Base-by-base conservation (phyloP, 1,284 basidiomycete species). In the Trichosporon sp. region DNA sequence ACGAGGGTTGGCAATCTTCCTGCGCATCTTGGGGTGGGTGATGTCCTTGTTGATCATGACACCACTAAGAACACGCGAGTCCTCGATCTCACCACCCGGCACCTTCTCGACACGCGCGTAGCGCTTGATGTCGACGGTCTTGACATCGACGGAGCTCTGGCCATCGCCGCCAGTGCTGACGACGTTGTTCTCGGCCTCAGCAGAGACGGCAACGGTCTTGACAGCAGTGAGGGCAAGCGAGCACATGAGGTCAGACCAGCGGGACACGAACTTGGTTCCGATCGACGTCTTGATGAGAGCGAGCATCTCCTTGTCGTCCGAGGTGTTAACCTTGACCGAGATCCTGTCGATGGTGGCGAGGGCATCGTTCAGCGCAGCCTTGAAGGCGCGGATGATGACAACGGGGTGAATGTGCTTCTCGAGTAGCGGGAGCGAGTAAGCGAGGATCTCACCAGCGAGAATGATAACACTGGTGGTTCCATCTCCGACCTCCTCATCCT, bases 1-100 rank as follows among this genome's bases (percentile, higher is more conserved):
- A 23, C 95, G 83, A 5, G 95, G 96, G 73, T 93, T 92, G 70
- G 86, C 86, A 79, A 98, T 99, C 71, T 92, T 84, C 66, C 95
- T 82, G 65, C 95, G 85, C 95, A 98, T 99, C 76, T 92, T 90
- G 27, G 95, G 95, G 81, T 99, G 96, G 0, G 95, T 97, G 71
- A 99, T 91, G 79, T 99, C 95, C 85, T 99, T 99, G 87, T 97
- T 98, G 75, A 99, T 81, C 89, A 99, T 95, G 65, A 99, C 89
- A 60, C 95, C 95, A 66, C 86, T 87, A 66, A 99, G 81, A 1
- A 99, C 95, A 63, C 83, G 81, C 70, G 89, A 92, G 66, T 95
- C 86, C 82, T 99, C 96, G 74, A 99, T 98, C 82, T 95, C 94
- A 23, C 95, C 95, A 23, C 95, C 95, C 2, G 95, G 93, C 5